Percentiles rank a stretch among this genome's conserved stretches.
Conservation (phyloP, 2,329 filamentous ascomycete genomes). For the Fusarium sp. region DNA sequence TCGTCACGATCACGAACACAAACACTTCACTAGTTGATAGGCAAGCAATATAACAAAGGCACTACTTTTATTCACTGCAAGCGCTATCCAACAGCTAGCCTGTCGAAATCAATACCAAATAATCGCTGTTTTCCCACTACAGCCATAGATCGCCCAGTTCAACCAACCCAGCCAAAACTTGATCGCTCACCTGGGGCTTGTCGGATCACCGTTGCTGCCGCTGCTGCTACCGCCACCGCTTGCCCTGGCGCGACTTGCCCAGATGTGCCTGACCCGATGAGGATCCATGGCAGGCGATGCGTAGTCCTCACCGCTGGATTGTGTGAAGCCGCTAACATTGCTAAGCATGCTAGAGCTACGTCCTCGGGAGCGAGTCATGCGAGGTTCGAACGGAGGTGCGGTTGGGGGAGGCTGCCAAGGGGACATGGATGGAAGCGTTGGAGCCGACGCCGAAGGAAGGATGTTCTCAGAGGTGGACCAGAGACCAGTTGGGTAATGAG, state of each 20-base stretch:
- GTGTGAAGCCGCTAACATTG: slow-evolving; percentile 75
- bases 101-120: slow-evolving; percentile 32
- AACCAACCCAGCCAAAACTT: background rate
- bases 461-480: slow-evolving; percentile 57
- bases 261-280: slow-evolving; percentile 42
- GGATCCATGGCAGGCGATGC: slow-evolving; percentile 46
- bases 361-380: slow-evolving; percentile 62
- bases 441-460: slow-evolving; percentile 50
- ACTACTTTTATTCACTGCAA: slow-evolving; percentile 49
- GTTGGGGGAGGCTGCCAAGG: slow-evolving; percentile 57
- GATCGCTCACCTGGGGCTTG: slow-evolving; percentile 57
- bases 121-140: slow-evolving; percentile 22
- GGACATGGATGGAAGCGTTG: slow-evolving; percentile 51
- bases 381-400: slow-evolving; percentile 54
- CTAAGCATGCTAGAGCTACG: slow-evolving; percentile 77
- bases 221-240: slow-evolving; percentile 61
- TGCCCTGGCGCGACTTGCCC: slow-evolving; percentile 46
- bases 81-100: slow-evolving; percentile 47
- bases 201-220: slow-evolving; percentile 65
- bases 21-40: background rate
- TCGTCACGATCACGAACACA: background rate
- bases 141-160: slow-evolving; percentile 5
- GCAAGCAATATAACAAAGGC: slow-evolving; percentile 43
- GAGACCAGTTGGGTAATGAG: slow-evolving; percentile 54
- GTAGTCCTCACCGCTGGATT: slow-evolving; percentile 68